These are phyloP conservation scores for Withania somnifera DNA, from an alignment of 305 asterid genomes.

Conservation along the genomic window DNA sequence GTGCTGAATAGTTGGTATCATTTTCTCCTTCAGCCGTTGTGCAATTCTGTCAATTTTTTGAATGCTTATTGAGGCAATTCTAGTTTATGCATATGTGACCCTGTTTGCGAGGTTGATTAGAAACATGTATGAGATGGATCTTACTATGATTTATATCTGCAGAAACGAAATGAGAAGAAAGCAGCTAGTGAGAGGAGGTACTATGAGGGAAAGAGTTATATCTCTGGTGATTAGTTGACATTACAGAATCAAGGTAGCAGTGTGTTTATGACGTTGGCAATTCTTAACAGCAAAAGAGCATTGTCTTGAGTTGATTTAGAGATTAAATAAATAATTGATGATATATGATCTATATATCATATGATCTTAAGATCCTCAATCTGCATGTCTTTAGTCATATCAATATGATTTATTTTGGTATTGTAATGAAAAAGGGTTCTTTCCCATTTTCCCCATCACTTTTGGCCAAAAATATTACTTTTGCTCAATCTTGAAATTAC, in stretches of 20 bases:
- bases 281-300: neutral
- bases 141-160: constrained; percentile 3
- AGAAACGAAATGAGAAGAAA: constrained; percentile 93
- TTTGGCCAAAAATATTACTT: neutral
- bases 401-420: neutral
- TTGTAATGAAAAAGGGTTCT: neutral
- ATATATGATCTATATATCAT: neutral
- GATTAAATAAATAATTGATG: neutral
- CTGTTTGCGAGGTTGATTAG: neutral
- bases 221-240: constrained; percentile 62
- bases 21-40: neutral
- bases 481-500: neutral
- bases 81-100: constrained; percentile 2
- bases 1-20: neutral
- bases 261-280: neutral
- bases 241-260: constrained; percentile 27
- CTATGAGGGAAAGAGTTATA: constrained; percentile 61
- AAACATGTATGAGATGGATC: neutral
- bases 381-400: neutral
- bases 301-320: neutral
- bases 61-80: neutral
- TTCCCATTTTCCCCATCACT: neutral
- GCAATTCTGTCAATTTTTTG: neutral
- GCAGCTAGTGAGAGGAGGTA: constrained; percentile 85
- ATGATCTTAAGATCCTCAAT: neutral